phyloP scores from a whole-genome alignment of 768 basidiomycete species.

The Hortiboletus campestris region DNA sequence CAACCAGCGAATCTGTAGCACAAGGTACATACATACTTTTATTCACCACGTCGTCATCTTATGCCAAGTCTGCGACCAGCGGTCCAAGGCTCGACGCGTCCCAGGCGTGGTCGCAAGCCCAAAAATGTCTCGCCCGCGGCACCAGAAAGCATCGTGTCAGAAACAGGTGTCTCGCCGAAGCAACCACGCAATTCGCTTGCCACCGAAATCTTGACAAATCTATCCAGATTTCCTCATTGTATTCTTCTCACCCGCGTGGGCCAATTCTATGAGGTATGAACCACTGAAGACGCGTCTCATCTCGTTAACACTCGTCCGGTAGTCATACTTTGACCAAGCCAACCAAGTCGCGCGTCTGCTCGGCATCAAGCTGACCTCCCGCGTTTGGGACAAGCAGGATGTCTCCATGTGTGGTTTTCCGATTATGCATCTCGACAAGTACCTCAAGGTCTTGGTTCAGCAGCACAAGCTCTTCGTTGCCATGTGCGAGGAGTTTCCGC shows the following conservation, averaged over 20 bases:
- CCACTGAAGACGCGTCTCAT: background rate
- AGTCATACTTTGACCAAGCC: conserved; percentile 97
- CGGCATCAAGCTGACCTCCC: conserved; percentile 78
- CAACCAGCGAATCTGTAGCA: background rate
- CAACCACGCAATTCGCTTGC: conserved; percentile 55
- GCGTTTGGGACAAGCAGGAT: conserved; percentile 66
- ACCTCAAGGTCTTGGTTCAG: conserved; percentile 84
- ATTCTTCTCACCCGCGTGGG: conserved; percentile 90
- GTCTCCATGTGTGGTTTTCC: conserved; percentile 93
- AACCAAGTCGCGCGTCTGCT: conserved; percentile 70
- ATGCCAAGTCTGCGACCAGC: background rate
- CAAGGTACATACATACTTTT: conserved; percentile 6
- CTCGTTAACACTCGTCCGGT: conserved; percentile 4
- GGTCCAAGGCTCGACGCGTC: background rate
- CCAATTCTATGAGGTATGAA: conserved; percentile 86
- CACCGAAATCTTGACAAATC: conserved; percentile 66
- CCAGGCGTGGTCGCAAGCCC: conserved; percentile 21
- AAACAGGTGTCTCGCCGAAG: conserved; percentile 3
- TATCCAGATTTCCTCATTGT: conserved; percentile 80
- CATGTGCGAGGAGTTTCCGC: conserved; percentile 88
- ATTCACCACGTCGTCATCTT: background rate
- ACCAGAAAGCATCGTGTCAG: background rate
- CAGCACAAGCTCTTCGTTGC: conserved; percentile 84
- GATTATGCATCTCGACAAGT: conserved; percentile 75
- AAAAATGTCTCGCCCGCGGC: background rate